Evolutionary conservation across 768 basidiomycete species (phyloP).

Genomic region (Termitomyces sp.): DNA sequence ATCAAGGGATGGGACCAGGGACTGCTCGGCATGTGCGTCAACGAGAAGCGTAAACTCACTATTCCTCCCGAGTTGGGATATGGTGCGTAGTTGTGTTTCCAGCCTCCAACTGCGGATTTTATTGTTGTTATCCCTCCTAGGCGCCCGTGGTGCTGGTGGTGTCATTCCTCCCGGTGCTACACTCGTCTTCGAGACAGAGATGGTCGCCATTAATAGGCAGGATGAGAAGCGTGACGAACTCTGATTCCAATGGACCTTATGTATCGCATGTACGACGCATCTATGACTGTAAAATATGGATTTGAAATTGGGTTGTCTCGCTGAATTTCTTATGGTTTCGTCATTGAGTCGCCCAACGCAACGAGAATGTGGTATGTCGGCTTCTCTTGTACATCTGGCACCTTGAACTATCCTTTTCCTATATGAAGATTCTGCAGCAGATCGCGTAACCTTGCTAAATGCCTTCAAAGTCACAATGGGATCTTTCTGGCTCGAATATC

Average conservation of each 20-base stretch:
- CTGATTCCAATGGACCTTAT: background rate
- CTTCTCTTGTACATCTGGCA: background rate
- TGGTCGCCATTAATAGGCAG: constrained; percentile 53
- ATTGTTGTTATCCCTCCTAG: constrained; percentile 31
- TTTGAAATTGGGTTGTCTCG: background rate
- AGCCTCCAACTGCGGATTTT: background rate
- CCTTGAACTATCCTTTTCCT: background rate
- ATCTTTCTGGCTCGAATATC: background rate
- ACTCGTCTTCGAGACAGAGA: constrained; percentile 84
- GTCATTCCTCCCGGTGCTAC: constrained; percentile 70
- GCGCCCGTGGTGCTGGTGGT: constrained; percentile 68
- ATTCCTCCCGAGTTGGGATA: constrained; percentile 83
- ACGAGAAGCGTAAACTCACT: constrained; percentile 85
- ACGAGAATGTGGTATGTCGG: background rate
- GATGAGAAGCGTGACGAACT: constrained; percentile 1
- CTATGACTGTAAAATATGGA: background rate
- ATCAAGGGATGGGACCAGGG: constrained; percentile 87
- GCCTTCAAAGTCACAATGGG: no score
- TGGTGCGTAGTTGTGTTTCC: constrained; percentile 47
- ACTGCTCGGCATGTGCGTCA: constrained; percentile 78
- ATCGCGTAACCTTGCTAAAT: no score
- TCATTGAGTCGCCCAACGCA: background rate
- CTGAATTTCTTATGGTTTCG: background rate
- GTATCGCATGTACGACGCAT: constrained; percentile 1
- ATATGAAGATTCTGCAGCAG: background rate